phyloP scores from a whole-genome alignment of 1,284 basidiomycete genomes.

The Ustilago shanxiensis region DNA sequence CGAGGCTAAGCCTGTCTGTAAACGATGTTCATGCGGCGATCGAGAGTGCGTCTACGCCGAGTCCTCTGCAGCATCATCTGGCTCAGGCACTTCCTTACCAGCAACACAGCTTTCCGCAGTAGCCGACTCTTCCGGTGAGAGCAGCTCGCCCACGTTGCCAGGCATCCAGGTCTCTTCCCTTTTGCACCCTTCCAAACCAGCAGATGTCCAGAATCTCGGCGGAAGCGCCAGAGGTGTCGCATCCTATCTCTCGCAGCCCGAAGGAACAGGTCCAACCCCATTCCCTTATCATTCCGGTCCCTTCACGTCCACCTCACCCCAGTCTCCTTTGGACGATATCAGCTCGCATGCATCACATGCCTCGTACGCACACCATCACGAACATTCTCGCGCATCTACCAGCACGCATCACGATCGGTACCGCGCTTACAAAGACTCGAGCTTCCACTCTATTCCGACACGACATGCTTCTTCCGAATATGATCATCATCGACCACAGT shows the following conservation, averaged over 20 bases:
- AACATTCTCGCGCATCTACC: conserved; percentile 23
- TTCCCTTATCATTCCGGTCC: background rate
- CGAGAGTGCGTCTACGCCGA: conserved; percentile 43
- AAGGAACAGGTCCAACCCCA: conserved; percentile 10
- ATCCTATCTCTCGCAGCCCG: conserved; percentile 8
- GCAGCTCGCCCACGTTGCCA: background rate
- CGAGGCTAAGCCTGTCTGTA: conserved; percentile 39
- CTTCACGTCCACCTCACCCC: conserved; percentile 21
- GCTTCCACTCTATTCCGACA: background rate
- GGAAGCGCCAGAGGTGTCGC: background rate
- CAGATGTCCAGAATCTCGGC: background rate
- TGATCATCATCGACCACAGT: conserved; percentile 31
- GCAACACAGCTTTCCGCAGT: background rate
- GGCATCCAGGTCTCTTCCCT: conserved; percentile 40
- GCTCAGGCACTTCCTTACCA: background rate
- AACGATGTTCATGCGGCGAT: conserved; percentile 41
- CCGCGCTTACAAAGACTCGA: background rate
- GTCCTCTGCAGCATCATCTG: background rate
- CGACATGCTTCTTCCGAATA: conserved; percentile 15
- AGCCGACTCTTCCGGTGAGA: background rate
- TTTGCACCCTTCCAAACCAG: conserved; percentile 17
- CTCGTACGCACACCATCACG: conserved; percentile 1
- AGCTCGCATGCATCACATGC: background rate
- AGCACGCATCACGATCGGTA: conserved; percentile 33
- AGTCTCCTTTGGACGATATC: conserved; percentile 14